phyloP scores from a whole-genome alignment of 495 filamentous ascomycete genomes.

The Aspergillus diversus region DNA sequence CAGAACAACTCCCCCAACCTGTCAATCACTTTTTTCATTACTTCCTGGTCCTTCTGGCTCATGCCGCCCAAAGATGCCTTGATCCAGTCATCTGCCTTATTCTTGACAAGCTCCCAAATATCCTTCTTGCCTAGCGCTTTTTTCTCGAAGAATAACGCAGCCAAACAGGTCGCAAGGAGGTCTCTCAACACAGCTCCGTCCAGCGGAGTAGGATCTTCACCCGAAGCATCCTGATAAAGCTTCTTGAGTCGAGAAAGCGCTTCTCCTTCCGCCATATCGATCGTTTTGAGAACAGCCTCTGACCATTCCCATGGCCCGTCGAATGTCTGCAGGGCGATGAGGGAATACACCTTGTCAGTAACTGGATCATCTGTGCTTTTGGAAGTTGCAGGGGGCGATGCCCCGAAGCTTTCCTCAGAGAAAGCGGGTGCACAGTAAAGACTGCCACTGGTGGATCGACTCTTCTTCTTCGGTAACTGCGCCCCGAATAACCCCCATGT shows the following conservation, averaged over 20 bases:
- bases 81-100: slow-evolving; percentile 4
- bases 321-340: slow-evolving; percentile 5
- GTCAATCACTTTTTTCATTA: background rate
- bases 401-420: background rate
- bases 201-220: background rate
- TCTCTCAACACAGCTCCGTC: background rate
- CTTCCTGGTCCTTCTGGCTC: slow-evolving; percentile 3
- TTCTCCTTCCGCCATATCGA: background rate
- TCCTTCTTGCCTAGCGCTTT: background rate
- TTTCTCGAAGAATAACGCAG: background rate
- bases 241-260: background rate
- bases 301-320: slow-evolving; percentile 6
- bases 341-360: background rate
- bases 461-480: no score
- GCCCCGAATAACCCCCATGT: no score
- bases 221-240: background rate
- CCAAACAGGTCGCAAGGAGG: background rate
- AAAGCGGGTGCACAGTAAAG: background rate
- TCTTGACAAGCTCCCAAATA: slow-evolving; percentile 7
- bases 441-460: no score
- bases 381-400: background rate
- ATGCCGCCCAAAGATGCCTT: background rate
- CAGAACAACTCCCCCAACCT: background rate
- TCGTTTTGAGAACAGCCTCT: background rate
- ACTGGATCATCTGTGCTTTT: background rate